phyloP scores from a whole-genome alignment of 2,329 filamentous ascomycete genomes.

The Didymella segeticola region DNA sequence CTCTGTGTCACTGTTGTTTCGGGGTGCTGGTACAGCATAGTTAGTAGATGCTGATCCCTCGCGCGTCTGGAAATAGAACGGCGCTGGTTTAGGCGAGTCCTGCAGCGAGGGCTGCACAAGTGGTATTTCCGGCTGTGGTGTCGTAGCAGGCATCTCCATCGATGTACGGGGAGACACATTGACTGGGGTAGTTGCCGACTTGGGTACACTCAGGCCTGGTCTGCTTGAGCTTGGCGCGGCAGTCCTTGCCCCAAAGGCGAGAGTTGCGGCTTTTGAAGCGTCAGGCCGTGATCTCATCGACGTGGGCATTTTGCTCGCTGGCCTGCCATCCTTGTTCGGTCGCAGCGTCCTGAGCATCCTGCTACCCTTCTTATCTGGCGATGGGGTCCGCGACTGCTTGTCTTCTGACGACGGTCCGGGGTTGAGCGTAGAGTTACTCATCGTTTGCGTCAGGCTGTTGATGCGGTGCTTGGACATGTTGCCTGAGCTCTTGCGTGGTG shows the following conservation, averaged over 20 bases:
- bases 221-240: conserved; percentile 24
- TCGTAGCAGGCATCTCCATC: conserved; percentile 32
- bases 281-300: conserved; percentile 57
- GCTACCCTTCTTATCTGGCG: conserved; percentile 65
- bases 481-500: conserved; percentile 56
- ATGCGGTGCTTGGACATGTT: conserved; percentile 27
- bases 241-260: conserved; percentile 61
- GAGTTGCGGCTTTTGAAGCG: conserved; percentile 67
- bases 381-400: conserved; percentile 63
- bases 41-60: conserved; percentile 24
- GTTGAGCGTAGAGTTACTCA: conserved; percentile 38
- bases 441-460: conserved; percentile 31
- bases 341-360: conserved; percentile 64
- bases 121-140: conserved; percentile 26
- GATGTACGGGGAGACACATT: conserved; percentile 36
- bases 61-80: conserved; percentile 36
- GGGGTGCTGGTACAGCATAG: conserved; percentile 24
- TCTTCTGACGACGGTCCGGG: conserved; percentile 46
- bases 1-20: conserved; percentile 21
- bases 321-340: conserved; percentile 53
- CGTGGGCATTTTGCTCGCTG: conserved; percentile 55
- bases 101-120: conserved; percentile 17
- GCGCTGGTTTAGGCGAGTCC: conserved; percentile 22
- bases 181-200: conserved; percentile 26
- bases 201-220: conserved; percentile 21